Evolutionary conservation across 495 filamentous ascomycete species (phyloP).

Genomic region (Penicillium taxi): DNA sequence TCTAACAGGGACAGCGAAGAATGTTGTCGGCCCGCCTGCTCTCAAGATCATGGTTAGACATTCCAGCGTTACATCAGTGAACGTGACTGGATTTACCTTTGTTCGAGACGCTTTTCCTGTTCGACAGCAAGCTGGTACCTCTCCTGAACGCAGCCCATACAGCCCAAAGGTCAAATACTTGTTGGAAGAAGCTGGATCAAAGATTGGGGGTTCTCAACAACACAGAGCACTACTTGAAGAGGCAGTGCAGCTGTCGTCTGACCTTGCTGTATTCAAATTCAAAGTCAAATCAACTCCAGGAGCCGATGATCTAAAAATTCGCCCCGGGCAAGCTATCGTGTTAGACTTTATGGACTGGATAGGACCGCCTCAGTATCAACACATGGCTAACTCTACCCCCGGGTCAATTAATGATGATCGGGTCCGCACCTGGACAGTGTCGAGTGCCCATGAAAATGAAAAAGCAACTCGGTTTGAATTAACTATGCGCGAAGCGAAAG

Average conservation of each 20-base stretch:
- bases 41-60: conserved; percentile 12
- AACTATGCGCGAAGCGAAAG: conserved; percentile 13
- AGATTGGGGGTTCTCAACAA: background rate
- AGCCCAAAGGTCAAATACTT: conserved; percentile 15
- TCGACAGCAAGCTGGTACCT: conserved; percentile 8
- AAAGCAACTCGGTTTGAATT: conserved; percentile 10
- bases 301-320: conserved; percentile 4
- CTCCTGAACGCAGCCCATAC: conserved; percentile 13
- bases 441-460: conserved; percentile 9
- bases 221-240: conserved; percentile 4
- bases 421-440: conserved; percentile 18
- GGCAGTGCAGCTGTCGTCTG: conserved; percentile 5
- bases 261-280: conserved; percentile 13
- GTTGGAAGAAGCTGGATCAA: conserved; percentile 5
- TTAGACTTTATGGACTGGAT: conserved; percentile 19
- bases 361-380: conserved; percentile 12
- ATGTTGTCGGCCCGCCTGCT: conserved; percentile 7
- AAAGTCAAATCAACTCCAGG: conserved; percentile 2
- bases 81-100: conserved; percentile 12
- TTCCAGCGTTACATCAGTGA: conserved; percentile 6
- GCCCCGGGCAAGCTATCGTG: conserved; percentile 11
- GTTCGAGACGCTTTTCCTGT: conserved; percentile 11
- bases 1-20: conserved; percentile 11
- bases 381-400: conserved; percentile 12
- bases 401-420: conserved; percentile 12